These are phyloP conservation scores for Sarocladiaceae sp. DNA, from an alignment of 2,329 filamentous ascomycete genomes.

Conservation along the genomic window DNA sequence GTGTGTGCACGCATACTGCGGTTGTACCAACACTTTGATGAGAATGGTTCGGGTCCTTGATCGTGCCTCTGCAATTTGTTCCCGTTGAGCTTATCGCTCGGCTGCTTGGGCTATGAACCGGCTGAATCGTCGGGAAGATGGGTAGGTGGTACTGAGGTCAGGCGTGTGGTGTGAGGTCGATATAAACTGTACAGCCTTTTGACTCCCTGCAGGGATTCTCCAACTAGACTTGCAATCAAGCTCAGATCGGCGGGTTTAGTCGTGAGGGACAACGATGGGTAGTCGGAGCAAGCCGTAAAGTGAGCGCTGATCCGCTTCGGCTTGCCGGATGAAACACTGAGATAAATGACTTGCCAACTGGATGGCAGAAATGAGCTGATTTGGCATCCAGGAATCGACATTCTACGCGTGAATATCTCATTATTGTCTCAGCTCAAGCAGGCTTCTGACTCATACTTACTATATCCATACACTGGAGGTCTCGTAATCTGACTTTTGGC, in stretches of 20 bases:
- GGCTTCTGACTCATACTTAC: too few relatives aligned
- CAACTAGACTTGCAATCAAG: conserved; percentile 3
- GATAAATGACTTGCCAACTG: too few relatives aligned
- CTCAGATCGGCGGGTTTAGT: not conserved
- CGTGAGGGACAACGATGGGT: not conserved
- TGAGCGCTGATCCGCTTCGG: not conserved
- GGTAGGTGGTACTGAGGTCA: not conserved
- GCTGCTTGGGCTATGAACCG: conserved; percentile 5
- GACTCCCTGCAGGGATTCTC: not conserved
- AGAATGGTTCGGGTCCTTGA: too few relatives aligned
- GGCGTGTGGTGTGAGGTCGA: too few relatives aligned
- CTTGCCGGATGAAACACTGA: too few relatives aligned
- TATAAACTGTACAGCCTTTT: not conserved
- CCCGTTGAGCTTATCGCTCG: conserved; percentile 7
- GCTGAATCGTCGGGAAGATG: conserved; percentile 1
- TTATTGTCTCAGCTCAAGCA: too few relatives aligned
- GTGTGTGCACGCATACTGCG: not conserved
- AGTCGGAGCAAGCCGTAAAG: not conserved
- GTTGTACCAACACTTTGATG: too few relatives aligned
- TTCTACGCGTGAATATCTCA: too few relatives aligned
- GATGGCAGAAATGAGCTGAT: too few relatives aligned
- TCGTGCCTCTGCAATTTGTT: not conserved
- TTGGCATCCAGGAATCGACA: too few relatives aligned
- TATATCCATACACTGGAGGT: too few relatives aligned
- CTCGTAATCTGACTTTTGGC: too few relatives aligned